Percentiles rank a stretch among this genome's conserved stretches.
These are phyloP conservation scores for Dipteronia dyeriana DNA, from an alignment of 345 rosid genomes.

Conservation along the genomic window DNA sequence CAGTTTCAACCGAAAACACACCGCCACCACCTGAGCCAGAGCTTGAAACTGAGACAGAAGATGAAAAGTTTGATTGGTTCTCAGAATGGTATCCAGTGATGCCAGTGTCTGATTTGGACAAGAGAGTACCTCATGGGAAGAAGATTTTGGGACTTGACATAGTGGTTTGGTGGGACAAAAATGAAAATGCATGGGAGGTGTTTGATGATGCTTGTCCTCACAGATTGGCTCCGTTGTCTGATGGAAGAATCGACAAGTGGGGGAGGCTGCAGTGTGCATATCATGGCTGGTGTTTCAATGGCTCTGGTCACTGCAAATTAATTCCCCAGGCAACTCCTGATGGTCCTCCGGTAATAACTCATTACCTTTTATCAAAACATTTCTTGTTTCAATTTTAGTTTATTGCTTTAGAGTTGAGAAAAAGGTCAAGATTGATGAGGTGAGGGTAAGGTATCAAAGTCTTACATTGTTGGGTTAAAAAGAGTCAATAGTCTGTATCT, in stretches of 20 bases:
- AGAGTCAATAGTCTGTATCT: too few relatives aligned
- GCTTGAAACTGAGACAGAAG: not conserved
- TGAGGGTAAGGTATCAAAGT: not conserved
- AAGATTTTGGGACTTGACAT: not conserved
- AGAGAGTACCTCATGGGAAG: not conserved
- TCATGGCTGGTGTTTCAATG: slow-evolving; percentile 61
- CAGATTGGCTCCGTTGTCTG: slow-evolving; percentile 73
- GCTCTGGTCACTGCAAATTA: slow-evolving; percentile 73
- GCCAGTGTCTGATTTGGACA: not conserved
- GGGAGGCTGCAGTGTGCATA: slow-evolving; percentile 89
- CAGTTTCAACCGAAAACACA: not conserved
- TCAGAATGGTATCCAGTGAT: not conserved
- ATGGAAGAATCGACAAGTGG: slow-evolving; percentile 38
- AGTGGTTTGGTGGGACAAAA: not conserved
- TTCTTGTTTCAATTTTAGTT: not conserved
- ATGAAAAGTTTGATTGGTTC: not conserved
- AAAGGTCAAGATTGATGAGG: too few relatives aligned
- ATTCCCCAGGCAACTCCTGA: slow-evolving; percentile 41
- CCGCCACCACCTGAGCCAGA: not conserved
- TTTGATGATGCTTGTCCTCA: slow-evolving; percentile 69
- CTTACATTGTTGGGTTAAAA: not conserved
- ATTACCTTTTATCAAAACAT: not conserved
- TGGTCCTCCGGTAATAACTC: slow-evolving; percentile 53
- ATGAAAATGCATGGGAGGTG: not conserved
- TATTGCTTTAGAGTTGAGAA: not conserved